Evolutionary conservation across 2,329 filamentous ascomycete genomes (phyloP).

Genomic region (Stagonosporopsis vannaccii): DNA sequence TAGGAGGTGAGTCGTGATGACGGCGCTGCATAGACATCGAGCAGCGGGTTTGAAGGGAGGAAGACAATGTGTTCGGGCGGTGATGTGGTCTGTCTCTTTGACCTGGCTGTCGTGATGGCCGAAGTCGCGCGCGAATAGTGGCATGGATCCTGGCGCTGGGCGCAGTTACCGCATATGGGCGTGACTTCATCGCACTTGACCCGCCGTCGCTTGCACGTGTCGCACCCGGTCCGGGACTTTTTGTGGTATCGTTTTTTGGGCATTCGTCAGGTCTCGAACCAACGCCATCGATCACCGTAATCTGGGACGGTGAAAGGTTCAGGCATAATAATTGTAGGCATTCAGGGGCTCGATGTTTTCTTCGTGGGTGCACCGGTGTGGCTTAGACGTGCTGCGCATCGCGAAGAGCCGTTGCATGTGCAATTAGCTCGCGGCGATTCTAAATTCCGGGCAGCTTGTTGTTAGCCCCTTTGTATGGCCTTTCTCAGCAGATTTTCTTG

Average conservation of each 20-base stretch:
- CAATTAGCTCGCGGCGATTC: background rate
- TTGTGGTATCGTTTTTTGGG: conserved; percentile 14
- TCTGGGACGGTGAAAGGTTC: background rate
- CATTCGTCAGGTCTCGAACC: background rate
- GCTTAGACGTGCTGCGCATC: conserved; percentile 7
- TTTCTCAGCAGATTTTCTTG: background rate
- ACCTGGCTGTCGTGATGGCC: background rate
- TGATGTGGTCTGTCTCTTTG: background rate
- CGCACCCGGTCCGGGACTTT: conserved; percentile 24
- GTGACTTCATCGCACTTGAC: conserved; percentile 22
- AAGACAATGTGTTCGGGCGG: background rate
- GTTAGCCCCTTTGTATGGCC: background rate
- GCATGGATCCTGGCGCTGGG: conserved; percentile 13
- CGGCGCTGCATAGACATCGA: background rate
- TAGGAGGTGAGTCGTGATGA: background rate
- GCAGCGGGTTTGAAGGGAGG: background rate
- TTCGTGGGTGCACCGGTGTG: background rate
- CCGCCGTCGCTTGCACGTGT: conserved; percentile 19
- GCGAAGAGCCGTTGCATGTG: background rate
- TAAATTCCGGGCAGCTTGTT: background rate
- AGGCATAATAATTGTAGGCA: background rate
- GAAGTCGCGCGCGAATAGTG: conserved; percentile 5
- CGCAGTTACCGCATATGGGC: conserved; percentile 12
- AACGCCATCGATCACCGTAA: background rate
- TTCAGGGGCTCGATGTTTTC: background rate